A percentile compares a stretch with the other conserved stretches of the same genome.
Conservation (phyloP, 2,329 filamentous ascomycete species). For the Epichloe typhina region DNA sequence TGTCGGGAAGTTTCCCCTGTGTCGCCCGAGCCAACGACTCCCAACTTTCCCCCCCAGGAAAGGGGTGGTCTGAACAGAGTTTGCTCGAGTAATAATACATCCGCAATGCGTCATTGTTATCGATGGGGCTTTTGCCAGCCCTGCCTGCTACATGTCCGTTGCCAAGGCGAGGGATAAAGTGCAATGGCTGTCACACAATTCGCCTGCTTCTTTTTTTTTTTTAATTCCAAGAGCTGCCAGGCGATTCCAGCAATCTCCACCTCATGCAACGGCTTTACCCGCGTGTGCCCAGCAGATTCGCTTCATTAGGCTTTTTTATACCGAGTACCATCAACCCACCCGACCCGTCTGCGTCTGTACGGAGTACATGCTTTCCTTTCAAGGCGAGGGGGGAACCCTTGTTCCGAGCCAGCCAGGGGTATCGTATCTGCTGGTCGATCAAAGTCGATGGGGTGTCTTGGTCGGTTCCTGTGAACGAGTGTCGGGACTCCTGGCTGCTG, state of each 20-base stretch:
- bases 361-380: no score
- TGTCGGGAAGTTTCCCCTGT: slow-evolving; percentile 1
- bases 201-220: not conserved
- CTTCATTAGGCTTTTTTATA: no score
- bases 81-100: no score
- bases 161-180: no score
- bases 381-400: not conserved
- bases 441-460: not conserved
- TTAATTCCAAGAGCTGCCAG: not conserved
- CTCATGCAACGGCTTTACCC: not conserved
- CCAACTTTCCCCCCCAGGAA: not conserved
- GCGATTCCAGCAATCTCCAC: not conserved
- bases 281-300: not conserved
- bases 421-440: not conserved
- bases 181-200: no score
- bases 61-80: not conserved
- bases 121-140: no score
- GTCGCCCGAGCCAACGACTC: not conserved
- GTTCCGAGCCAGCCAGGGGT: not conserved
- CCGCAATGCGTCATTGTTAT: no score
- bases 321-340: no score
- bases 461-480: no score
- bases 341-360: no score
- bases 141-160: no score
- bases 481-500: no score